A percentile compares a stretch with the other conserved stretches of the same genome.
Evolutionary conservation across 306 rosid species (phyloP).

Genomic region (Cicer arietinum): DNA sequence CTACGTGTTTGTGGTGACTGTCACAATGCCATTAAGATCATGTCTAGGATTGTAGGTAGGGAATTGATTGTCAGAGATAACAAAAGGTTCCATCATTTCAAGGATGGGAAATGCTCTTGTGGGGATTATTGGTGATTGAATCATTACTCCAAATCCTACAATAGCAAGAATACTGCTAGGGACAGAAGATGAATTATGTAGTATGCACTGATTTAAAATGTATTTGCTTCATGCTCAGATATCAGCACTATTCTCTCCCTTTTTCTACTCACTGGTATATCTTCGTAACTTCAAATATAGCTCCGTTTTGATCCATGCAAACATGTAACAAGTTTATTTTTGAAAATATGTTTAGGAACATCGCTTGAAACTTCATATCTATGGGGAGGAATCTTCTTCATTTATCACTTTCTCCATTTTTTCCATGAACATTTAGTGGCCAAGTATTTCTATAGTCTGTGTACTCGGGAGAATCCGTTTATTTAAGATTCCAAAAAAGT

Average conservation of each 20-base stretch:
- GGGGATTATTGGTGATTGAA: conserved; percentile 88
- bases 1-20: conserved; percentile 87
- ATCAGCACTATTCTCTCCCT: conserved; percentile 40
- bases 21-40: conserved; percentile 91
- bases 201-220: conserved; percentile 47
- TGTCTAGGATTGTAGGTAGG: conserved; percentile 88
- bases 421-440: no score
- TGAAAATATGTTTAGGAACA: conserved; percentile 6
- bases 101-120: conserved; percentile 89
- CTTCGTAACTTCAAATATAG: not conserved
- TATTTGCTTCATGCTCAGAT: conserved; percentile 41
- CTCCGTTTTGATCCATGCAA: conserved; percentile 11
- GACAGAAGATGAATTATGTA: conserved; percentile 44
- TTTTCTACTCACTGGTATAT: conserved; percentile 19
- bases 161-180: conserved; percentile 19
- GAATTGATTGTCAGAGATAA: conserved; percentile 80
- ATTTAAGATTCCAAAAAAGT: no score
- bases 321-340: not conserved
- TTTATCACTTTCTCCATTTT: no score
- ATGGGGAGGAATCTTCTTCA: no score
- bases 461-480: no score
- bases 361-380: not conserved
- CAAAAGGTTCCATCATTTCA: conserved; percentile 89
- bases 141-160: conserved; percentile 7
- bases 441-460: no score